Evolutionary conservation across 495 filamentous ascomycete genomes (phyloP), one percentile per base, ranked within the genome.

Genomic region (Haplographium delicatum): DNA sequence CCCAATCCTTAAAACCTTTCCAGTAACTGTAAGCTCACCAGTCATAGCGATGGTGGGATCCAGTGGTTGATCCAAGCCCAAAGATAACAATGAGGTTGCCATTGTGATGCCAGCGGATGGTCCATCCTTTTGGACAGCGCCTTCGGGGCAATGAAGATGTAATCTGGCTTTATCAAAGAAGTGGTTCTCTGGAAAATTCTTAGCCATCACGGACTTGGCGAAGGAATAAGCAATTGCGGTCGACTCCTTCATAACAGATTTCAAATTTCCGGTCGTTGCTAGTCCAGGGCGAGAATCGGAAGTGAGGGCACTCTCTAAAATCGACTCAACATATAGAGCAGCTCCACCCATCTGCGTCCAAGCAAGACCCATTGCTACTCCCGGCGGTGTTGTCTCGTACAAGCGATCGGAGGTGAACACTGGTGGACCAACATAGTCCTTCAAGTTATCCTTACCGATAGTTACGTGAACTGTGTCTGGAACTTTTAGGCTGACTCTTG

Each of bases 341-440:
- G 93, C 86, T 58, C 94, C 94, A 60, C 94, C 94, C 81, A 99
- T 86, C 62, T 84, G 85, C n/a, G 94, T 97, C 91, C 91, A 96
- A 41, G 94, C 94, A 47, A 99, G 82, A 55, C 94, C 94, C 94
- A 99, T 99, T 30, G 89, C 89, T 28, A 99, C 94, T 65, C 94
- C 94, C n/a, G 93, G 81, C 6, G 94, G 94, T 48, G 91, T 95
- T 31, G 80, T 80, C 60, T 97, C 94, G 69, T 96, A 99, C 47
- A 99, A 77, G 41, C 94, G 82, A 68, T 99, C 94, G 9, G 91
- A 85, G 16, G 89, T 99, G 70, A 95, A 99, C 28, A 96, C 75
- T 2, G 93, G 89, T 1, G 94, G 91, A 13, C 94, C 94, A 56
- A 99, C 94, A 65, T 96, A 99, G 67, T 99, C 94, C 66, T 94